Evolutionary conservation across 768 basidiomycete species (phyloP).

Genomic region (Lactarius evosmus): DNA sequence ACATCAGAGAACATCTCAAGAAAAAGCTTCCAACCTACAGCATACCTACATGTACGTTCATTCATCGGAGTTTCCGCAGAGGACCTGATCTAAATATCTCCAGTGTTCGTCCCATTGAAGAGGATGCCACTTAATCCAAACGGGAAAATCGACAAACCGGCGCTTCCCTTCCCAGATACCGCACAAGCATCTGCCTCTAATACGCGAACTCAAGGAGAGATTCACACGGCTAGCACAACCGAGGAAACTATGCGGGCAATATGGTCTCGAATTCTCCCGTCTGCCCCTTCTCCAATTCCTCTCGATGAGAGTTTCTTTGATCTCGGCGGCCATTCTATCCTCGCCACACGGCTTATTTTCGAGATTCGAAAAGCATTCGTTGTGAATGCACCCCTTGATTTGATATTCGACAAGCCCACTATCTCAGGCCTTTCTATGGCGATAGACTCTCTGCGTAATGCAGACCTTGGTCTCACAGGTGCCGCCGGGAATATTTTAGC

Average conservation of each 20-base stretch:
- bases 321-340: slow-evolving; percentile 95
- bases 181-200: slow-evolving; percentile 55
- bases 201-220: slow-evolving; percentile 35
- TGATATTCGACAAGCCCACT: slow-evolving; percentile 90
- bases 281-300: slow-evolving; percentile 72
- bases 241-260: slow-evolving; percentile 80
- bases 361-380: slow-evolving; percentile 92
- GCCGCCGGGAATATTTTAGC: slow-evolving; percentile 29
- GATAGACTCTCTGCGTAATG: slow-evolving; percentile 69
- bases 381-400: slow-evolving; percentile 83
- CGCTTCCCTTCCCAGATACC: slow-evolving; percentile 97
- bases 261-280: slow-evolving; percentile 80
- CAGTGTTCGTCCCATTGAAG: slow-evolving; percentile 90
- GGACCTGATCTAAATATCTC: slow-evolving; percentile 5
- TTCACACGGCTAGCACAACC: slow-evolving; percentile 55
- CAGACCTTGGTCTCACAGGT: slow-evolving; percentile 71
- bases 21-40: slow-evolving; percentile 95
- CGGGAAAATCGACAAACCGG: slow-evolving; percentile 98
- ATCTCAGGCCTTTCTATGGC: slow-evolving; percentile 71
- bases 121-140: slow-evolving; percentile 99
- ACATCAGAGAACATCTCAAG: slow-evolving; percentile 93
- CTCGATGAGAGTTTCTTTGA: slow-evolving; percentile 97
- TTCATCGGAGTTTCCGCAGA: slow-evolving; percentile 9
- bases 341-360: slow-evolving; percentile 95
- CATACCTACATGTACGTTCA: slow-evolving; percentile 75